These are phyloP conservation scores for Chytridium lagenaria DNA, from an alignment of 371 early-diverging fungal species.

Conservation along the genomic window DNA sequence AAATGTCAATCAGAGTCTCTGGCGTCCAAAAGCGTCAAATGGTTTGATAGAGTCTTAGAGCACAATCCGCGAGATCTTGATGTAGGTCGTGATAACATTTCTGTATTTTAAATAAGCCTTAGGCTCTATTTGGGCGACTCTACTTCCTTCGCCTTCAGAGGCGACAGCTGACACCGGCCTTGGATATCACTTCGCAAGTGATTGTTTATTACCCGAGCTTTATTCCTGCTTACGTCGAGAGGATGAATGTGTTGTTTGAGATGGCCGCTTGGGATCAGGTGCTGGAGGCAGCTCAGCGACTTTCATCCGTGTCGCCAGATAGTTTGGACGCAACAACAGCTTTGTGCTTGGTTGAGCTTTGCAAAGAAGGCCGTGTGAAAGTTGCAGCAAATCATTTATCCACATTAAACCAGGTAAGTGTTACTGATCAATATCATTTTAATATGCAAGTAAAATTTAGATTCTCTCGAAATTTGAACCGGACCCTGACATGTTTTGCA, in stretches of 20 bases:
- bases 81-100: slow-evolving; percentile 14
- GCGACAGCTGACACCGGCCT: slow-evolving; percentile 44
- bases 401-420: slow-evolving; percentile 43
- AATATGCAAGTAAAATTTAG: slow-evolving; percentile 24
- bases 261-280: slow-evolving; percentile 54
- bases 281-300: slow-evolving; percentile 49
- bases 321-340: slow-evolving; percentile 48
- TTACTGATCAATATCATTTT: neutral
- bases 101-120: slow-evolving; percentile 7
- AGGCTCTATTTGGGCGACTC: slow-evolving; percentile 52
- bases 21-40: slow-evolving; percentile 34
- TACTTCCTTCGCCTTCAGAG: slow-evolving; percentile 38
- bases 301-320: slow-evolving; percentile 40
- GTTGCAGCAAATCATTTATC: slow-evolving; percentile 40
- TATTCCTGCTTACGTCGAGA: slow-evolving; percentile 55
- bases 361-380: slow-evolving; percentile 45
- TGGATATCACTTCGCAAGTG: slow-evolving; percentile 54
- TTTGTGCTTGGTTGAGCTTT: slow-evolving; percentile 41
- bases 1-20: slow-evolving; percentile 34
- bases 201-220: slow-evolving; percentile 49
- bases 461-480: slow-evolving; percentile 42
- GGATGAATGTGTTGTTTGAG: slow-evolving; percentile 53
- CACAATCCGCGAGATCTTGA: slow-evolving; percentile 48
- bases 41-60: slow-evolving; percentile 56
- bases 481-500: slow-evolving; percentile 38